Evolutionary conservation across 106 monocot genomes (phyloP), one percentile per base, ranked within the genome.

Genomic region (Alisma plantagoaquatica): DNA sequence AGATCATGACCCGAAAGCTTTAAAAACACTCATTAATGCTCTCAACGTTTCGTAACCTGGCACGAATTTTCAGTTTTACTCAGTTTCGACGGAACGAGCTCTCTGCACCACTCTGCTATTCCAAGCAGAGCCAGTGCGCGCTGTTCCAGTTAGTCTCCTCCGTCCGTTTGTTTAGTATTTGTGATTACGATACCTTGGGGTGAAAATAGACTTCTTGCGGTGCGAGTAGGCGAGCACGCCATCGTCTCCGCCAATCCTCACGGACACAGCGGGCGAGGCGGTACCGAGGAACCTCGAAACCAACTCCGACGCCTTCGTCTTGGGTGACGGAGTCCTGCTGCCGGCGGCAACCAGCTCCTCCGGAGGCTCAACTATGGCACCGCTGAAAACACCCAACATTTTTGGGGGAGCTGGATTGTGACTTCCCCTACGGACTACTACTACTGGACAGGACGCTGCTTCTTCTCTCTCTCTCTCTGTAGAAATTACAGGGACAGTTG

Each of bases 331-430:
- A 28, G 93, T 87, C 51, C 87, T 61, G 77, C 87, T 84, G 3
- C 87, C 93, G 32, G 93, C 93, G 3, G 66, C 77, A 50, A 77
- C 69, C 67, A 94, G 57, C 70, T 94, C 93, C 51, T 71, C 69
- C 70, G 93, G 93, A 27, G 83, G 70, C 64, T 73, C 80, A 60
- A 80, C 87, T 66, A 94, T 67, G 45, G 72, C 74, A 0, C 87
- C 72, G 63, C 87, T 81, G 65, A 94, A 94, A 48, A 94, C 87
- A 25, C 80, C 83, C 77, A 94, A 54, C 93, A 94, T 94, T 54
- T 57, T 60, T 25, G 0, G 28, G 11, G 30, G 23, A 38, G 3
- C 18, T 24, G n/a, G n/a, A 30, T 11, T 10, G 41, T 0, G 28
- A 41, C 25, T 42, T 51, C 9, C 4, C 10, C 29, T 10, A 14